Evolutionary conservation across 305 asterid species (phyloP).

Genomic region (Fraxinus angustifolia): DNA sequence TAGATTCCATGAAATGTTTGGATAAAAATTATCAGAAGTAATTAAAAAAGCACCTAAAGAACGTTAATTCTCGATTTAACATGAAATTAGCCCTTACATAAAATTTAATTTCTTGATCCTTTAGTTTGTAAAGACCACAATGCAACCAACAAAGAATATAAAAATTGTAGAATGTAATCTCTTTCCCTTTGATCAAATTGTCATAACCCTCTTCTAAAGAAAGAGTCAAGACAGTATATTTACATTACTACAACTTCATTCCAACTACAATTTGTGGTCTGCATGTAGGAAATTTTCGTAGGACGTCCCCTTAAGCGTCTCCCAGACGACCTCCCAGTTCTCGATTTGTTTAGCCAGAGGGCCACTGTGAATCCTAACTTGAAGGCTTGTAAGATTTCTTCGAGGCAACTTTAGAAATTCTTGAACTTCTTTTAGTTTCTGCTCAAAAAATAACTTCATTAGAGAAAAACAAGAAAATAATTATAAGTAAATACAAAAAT

Average conservation of each 20-base stretch:
- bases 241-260: neutral
- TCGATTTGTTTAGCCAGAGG: constrained; percentile 40
- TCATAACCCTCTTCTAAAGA: neutral
- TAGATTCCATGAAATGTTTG: neutral
- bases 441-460: constrained; percentile 10
- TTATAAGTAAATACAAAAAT: neutral
- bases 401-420: constrained; percentile 59
- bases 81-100: neutral
- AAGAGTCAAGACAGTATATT: neutral
- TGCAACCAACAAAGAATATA: neutral
- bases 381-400: constrained; percentile 57
- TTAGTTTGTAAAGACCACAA: neutral
- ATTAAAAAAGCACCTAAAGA: too few species aligned
- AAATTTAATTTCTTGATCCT: neutral
- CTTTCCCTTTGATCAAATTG: neutral
- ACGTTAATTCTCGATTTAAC: neutral
- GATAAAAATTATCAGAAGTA: neutral
- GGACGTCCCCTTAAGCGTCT: constrained; percentile 50
- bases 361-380: constrained; percentile 75
- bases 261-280: constrained; percentile 28
- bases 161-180: neutral
- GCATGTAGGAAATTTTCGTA: constrained; percentile 37
- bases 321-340: constrained; percentile 51
- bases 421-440: constrained; percentile 67
- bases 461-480: neutral